phyloP scores from a whole-genome alignment of 1,284 basidiomycete species.

The Fistulinella cinereoalba region DNA sequence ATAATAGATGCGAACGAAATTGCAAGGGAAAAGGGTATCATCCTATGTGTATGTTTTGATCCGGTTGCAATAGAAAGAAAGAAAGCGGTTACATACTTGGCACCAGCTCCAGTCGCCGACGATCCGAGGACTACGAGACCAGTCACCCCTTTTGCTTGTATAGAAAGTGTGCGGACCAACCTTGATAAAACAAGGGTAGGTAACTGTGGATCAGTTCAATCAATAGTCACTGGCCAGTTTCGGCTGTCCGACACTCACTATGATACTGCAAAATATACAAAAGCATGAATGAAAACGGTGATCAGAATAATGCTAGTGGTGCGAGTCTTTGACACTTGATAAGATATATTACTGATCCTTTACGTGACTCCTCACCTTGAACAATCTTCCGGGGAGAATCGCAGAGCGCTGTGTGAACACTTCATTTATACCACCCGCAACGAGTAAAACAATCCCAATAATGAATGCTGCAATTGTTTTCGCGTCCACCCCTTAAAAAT shows the following conservation, averaged over 20 bases:
- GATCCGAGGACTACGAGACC: constrained; percentile 54
- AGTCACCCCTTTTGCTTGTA: constrained; percentile 23
- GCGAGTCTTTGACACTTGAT: constrained; percentile 49
- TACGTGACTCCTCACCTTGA: constrained; percentile 48
- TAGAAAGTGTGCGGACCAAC: constrained; percentile 1
- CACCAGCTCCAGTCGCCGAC: constrained; percentile 71
- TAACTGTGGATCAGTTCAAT: constrained; percentile 42
- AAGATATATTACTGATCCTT: not conserved
- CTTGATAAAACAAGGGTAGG: constrained; percentile 76
- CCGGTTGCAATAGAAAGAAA: not conserved
- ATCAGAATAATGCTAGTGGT: constrained; percentile 70
- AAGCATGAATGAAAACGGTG: constrained; percentile 61
- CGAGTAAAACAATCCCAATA: constrained; percentile 60
- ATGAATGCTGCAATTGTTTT: constrained; percentile 71
- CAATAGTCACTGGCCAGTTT: constrained; percentile 5
- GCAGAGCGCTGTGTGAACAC: constrained; percentile 69
- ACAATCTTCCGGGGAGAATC: constrained; percentile 78
- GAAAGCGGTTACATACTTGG: constrained; percentile 50
- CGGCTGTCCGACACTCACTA: constrained; percentile 19
- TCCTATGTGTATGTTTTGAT: constrained; percentile 39
- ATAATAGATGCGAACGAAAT: constrained; percentile 54
- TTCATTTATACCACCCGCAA: constrained; percentile 64
- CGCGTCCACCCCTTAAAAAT: constrained; percentile 36
- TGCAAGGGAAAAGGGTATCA: constrained; percentile 74
- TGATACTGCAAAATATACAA: constrained; percentile 57